These are phyloP conservation scores for Sporothrix curviconia DNA, from an alignment of 2,329 filamentous ascomycete species.

Conservation along the genomic window DNA sequence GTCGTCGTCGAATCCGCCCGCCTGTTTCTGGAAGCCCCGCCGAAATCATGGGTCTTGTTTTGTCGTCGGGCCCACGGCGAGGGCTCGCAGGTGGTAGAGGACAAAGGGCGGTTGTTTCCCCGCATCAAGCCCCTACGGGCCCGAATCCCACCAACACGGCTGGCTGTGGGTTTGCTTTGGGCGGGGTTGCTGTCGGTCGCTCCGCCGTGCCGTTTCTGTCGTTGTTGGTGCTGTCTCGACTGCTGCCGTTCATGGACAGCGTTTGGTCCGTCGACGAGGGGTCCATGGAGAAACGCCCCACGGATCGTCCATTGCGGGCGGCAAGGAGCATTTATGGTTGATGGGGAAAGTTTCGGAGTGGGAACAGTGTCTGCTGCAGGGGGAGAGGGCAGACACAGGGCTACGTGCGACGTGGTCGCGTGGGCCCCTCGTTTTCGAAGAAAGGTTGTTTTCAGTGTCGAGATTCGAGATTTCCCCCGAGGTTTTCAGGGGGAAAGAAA, in stretches of 20 bases:
- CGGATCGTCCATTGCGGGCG: conserved; percentile 50
- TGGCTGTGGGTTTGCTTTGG: conserved; percentile 36
- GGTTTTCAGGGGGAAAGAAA: too few relatives aligned
- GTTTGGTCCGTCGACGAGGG: conserved; percentile 31
- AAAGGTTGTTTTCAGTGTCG: too few relatives aligned
- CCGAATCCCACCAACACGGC: conserved; percentile 37
- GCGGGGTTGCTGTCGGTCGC: not conserved
- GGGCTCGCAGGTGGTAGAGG: conserved; percentile 14
- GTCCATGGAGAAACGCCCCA: conserved; percentile 59
- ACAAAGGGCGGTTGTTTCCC: conserved; percentile 22
- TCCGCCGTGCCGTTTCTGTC: not conserved
- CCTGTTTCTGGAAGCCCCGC: too few relatives aligned
- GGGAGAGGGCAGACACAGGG: not conserved
- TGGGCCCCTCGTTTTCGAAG: too few relatives aligned
- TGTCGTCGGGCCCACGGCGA: conserved; percentile 39
- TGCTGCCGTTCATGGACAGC: not conserved
- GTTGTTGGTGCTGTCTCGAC: conserved; percentile 5
- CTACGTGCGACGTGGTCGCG: not conserved
- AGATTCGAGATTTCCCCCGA: too few relatives aligned
- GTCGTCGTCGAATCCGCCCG: conserved; percentile 27
- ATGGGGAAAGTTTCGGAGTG: conserved; percentile 3
- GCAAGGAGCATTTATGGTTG: conserved; percentile 16
- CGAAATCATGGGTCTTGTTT: conserved; percentile 19
- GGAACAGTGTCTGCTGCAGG: not conserved
- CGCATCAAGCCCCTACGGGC: too few relatives aligned